A percentile compares a stretch with the other conserved stretches of the same genome.
phyloP scores from a whole-genome alignment of 1,139 yeast genomes.

The Blastobotrys arbuscula region DNA sequence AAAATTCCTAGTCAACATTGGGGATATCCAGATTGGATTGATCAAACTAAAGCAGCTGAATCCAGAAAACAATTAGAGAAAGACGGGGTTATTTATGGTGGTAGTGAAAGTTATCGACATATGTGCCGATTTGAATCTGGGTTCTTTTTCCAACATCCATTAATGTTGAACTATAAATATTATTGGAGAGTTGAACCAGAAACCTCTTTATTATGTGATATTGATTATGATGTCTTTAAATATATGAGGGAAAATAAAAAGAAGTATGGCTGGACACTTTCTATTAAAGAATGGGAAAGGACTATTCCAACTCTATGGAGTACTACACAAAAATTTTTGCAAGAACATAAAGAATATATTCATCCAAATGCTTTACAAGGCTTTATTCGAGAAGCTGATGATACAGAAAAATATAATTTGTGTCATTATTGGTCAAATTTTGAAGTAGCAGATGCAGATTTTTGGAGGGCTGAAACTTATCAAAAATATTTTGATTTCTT shows the following conservation, averaged over 20 bases:
- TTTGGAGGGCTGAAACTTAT: slow-evolving; percentile 68
- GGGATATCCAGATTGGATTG: slow-evolving; percentile 70
- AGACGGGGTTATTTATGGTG: slow-evolving; percentile 55
- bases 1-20: slow-evolving; percentile 59
- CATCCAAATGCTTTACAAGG: slow-evolving; percentile 63
- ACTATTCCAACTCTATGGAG: slow-evolving; percentile 61
- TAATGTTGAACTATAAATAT: slow-evolving; percentile 52
- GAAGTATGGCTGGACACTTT: slow-evolving; percentile 60
- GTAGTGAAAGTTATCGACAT: slow-evolving; percentile 57
- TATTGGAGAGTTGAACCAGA: slow-evolving; percentile 76
- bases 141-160: slow-evolving; percentile 53
- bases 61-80: slow-evolving; percentile 45
- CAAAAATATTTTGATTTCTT: slow-evolving; percentile 60
- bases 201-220: slow-evolving; percentile 55
- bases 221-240: slow-evolving; percentile 58
- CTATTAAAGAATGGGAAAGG: slow-evolving; percentile 53
- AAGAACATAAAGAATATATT: slow-evolving; percentile 41
- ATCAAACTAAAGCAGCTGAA: slow-evolving; percentile 48
- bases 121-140: slow-evolving; percentile 75
- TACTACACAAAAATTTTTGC: slow-evolving; percentile 46
- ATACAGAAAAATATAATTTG: slow-evolving; percentile 50
- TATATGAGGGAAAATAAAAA: slow-evolving; percentile 56
- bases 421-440: slow-evolving; percentile 94
- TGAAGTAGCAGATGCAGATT: slow-evolving; percentile 73
- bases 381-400: slow-evolving; percentile 60